Base-by-base conservation (phyloP, 345 rosid genomes). In the Eucalyptus sp. region DNA sequence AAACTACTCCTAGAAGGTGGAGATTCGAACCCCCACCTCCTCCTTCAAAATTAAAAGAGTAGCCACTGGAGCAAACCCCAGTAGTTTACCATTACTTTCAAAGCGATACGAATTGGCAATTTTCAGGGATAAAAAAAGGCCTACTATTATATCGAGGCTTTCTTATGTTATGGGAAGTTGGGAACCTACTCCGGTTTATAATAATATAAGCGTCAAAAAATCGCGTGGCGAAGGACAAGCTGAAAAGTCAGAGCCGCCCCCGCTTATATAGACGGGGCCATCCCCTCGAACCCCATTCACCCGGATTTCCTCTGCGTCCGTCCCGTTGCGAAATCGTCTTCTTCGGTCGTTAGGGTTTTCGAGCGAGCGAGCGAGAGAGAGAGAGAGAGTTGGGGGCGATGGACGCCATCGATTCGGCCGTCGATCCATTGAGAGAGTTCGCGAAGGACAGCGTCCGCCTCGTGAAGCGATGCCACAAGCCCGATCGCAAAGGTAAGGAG, bases 391-490 rank as follows among this genome's bases (percentile, higher is more conserved):
- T 20, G 83, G 41, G 88, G 41, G 89, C 62, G n/a, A 96, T 94
- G 96, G 97, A 96, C n/a, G 95, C 96, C 87, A 90, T 96, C 10
- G 95, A 96, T 88, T 90, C 94, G 31, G 96, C 92, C 76, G 76
- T 94, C 81, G 95, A 95, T 90, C 98, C 98, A 27, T 94, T 96
- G 89, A 94, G 97, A 90, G 96, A 94, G 50, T 96, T 96, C 90
- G 94, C 96, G 43, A 96, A 94, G 94, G 95, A 94, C 93, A 95
- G 98, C 90, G 89, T 91, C 84, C 96, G 98, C 89, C 96, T 96
- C 87, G 97, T 96, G 88, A 94, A 95, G 94, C 93, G 97, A 25
- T 96, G 97, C 90, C 97, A 96, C 94, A 96, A 95, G 88, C 97
- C 97, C 71, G 98, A 96, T 87, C 96, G 96, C 88, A 95, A 96